phyloP scores from a whole-genome alignment of 495 filamentous ascomycete genomes.

The Annulohypoxylon bovei region DNA sequence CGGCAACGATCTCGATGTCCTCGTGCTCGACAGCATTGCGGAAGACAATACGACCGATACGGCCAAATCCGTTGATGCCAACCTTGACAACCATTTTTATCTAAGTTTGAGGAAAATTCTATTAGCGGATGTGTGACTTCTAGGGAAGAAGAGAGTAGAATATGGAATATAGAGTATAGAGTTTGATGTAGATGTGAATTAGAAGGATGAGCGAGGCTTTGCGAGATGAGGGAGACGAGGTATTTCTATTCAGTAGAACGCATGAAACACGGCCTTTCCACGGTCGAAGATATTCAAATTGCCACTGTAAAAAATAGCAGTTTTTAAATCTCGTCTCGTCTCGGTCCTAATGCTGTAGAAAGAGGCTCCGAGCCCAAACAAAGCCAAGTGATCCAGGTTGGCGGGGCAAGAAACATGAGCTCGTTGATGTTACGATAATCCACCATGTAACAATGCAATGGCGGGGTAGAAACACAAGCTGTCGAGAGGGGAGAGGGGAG shows the following conservation, averaged over 20 bases:
- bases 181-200: not conserved
- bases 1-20: constrained; percentile 89
- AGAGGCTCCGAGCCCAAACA: constrained; percentile 20
- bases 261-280: not conserved
- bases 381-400: constrained; percentile 35
- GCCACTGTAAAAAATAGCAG: constrained; percentile 6
- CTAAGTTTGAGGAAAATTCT: constrained; percentile 29
- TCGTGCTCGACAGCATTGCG: constrained; percentile 79
- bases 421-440: constrained; percentile 25
- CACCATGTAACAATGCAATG: constrained; percentile 25
- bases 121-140: constrained; percentile 5
- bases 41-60: constrained; percentile 94
- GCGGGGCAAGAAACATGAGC: constrained; percentile 31
- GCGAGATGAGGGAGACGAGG: constrained; percentile 12
- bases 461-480: constrained; percentile 39
- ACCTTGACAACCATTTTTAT: constrained; percentile 70
- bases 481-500: constrained; percentile 20
- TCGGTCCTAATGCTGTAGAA: constrained; percentile 15
- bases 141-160: constrained; percentile 25
- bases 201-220: constrained; percentile 4
- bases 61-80: constrained; percentile 99
- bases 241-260: constrained; percentile 29
- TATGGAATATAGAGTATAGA: not conserved
- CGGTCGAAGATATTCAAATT: constrained; percentile 3
- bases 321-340: constrained; percentile 9